phyloP scores from a whole-genome alignment of 2,329 filamentous ascomycete species.

The Cladosporium sp. region DNA sequence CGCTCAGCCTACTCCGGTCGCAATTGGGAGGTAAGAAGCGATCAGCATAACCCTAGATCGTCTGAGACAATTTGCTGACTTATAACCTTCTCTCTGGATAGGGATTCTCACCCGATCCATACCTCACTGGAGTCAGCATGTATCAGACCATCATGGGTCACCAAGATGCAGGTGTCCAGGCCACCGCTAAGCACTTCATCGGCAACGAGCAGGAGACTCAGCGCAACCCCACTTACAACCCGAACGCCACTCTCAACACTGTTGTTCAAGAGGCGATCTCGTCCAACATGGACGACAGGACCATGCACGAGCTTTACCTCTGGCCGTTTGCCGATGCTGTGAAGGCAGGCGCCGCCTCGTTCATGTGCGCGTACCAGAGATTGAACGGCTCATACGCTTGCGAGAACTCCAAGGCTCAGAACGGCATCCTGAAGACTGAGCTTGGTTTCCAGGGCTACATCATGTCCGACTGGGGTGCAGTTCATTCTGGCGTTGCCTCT shows the following conservation, averaged over 20 bases:
- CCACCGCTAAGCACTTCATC: conserved; percentile 10
- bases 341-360: conserved; percentile 16
- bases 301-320: conserved; percentile 24
- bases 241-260: conserved; percentile 11
- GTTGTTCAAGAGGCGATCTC: conserved; percentile 33
- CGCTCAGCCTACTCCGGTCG: conserved; percentile 14
- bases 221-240: conserved; percentile 2
- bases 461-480: conserved; percentile 62
- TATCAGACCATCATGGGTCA: conserved; percentile 49
- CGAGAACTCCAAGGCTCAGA: conserved; percentile 60
- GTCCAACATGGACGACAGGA: conserved; percentile 23
- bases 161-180: conserved; percentile 39
- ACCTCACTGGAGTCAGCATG: conserved; percentile 50
- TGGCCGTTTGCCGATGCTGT: conserved; percentile 23
- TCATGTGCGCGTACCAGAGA: conserved; percentile 38
- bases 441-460: conserved; percentile 60
- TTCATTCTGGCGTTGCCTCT: conserved; percentile 56
- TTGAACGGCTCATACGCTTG: conserved; percentile 62
- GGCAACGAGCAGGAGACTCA: conserved; percentile 15
- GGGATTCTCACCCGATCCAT: conserved; percentile 64
- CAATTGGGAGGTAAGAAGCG: no score
- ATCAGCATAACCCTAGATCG: no score
- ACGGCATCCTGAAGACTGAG: conserved; percentile 67
- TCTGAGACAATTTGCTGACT: no score
- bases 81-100: no score